Percentiles rank a stretch among this genome's conserved stretches.
Conservation (phyloP, 1,284 basidiomycete species). For the Cryptococcus wingfieldii region DNA sequence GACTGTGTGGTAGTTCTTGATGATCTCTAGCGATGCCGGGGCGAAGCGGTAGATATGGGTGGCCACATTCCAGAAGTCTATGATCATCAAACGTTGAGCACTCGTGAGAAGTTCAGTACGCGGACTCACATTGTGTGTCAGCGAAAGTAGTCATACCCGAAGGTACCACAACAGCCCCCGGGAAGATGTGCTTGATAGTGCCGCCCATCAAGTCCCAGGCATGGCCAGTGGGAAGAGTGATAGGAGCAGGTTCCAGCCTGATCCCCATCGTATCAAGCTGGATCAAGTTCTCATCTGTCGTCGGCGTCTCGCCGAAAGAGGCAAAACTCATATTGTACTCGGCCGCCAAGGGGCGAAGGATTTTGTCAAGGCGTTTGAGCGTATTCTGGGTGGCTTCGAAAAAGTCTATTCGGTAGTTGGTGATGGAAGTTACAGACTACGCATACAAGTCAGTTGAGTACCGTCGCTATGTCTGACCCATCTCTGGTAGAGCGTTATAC, state of each 20-base stretch:
- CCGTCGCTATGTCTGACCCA: not conserved
- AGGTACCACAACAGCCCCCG: constrained; percentile 13
- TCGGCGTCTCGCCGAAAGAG: constrained; percentile 9
- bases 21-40: constrained; percentile 12
- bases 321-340: constrained; percentile 15
- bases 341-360: constrained; percentile 9
- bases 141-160: constrained; percentile 13
- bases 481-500: constrained; percentile 23
- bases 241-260: constrained; percentile 15
- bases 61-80: constrained; percentile 19
- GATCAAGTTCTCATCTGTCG: constrained; percentile 13
- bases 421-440: constrained; percentile 11
- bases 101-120: too few relatives aligned
- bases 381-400: constrained; percentile 14
- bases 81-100: not conserved
- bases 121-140: constrained; percentile 15
- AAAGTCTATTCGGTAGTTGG: constrained; percentile 19
- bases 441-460: not conserved
- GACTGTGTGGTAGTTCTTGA: constrained; percentile 22
- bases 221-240: constrained; percentile 10
- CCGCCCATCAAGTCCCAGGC: constrained; percentile 19
- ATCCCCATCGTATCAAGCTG: constrained; percentile 9
- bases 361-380: not conserved
- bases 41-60: constrained; percentile 28
- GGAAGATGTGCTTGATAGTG: constrained; percentile 18